Evolutionary conservation across 495 filamentous ascomycete genomes (phyloP).

Genomic region (Aspergillus ostianus): DNA sequence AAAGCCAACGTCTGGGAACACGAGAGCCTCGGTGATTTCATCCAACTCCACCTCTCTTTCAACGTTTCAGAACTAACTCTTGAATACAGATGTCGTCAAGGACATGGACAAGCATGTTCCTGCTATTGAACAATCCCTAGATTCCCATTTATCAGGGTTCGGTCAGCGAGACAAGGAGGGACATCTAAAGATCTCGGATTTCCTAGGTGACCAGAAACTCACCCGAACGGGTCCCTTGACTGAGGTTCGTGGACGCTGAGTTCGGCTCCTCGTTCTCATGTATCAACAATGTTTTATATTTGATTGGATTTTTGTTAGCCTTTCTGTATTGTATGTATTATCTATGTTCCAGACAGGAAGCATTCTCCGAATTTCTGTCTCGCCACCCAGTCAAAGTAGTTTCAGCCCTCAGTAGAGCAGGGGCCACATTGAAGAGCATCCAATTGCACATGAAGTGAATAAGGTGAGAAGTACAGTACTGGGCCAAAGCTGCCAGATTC

Average conservation of each 20-base stretch:
- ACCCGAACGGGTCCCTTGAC: constrained; percentile 29
- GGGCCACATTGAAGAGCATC: constrained; percentile 30
- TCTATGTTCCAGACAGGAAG: background rate
- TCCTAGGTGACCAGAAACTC: constrained; percentile 34
- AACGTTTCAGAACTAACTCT: background rate
- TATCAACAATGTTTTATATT: background rate
- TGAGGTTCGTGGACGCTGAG: constrained; percentile 19
- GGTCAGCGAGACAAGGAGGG: constrained; percentile 40
- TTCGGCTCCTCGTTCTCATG: background rate
- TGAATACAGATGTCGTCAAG: constrained; percentile 57
- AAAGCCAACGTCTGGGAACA: constrained; percentile 96
- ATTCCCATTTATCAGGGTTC: constrained; percentile 62
- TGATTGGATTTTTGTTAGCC: background rate
- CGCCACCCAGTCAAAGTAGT: constrained; percentile 17
- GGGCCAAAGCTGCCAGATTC: too few relatives aligned
- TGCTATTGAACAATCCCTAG: constrained; percentile 58
- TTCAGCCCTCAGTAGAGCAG: constrained; percentile 32
- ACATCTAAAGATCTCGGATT: constrained; percentile 25
- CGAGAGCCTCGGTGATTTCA: constrained; percentile 60
- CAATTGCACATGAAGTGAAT: constrained; percentile 12
- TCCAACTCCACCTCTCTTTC: background rate
- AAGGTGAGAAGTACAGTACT: too few relatives aligned
- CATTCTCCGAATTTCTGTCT: too few relatives aligned
- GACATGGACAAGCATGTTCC: constrained; percentile 60
- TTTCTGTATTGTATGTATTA: background rate